These are phyloP conservation scores for Citrus mangshanensis DNA, from an alignment of 345 rosid genomes.

Conservation along the genomic window DNA sequence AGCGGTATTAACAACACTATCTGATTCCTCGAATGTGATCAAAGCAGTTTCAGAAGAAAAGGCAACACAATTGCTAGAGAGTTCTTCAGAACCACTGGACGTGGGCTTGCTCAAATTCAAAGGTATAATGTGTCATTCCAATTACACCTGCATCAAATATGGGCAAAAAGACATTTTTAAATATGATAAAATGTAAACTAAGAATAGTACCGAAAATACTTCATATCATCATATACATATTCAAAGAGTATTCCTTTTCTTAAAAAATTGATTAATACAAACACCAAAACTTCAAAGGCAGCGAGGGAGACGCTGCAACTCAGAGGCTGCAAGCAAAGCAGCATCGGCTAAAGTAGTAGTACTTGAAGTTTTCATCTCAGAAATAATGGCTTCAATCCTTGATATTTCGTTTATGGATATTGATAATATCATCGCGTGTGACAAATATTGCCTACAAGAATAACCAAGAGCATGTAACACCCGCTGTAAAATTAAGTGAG, in stretches of 20 bases:
- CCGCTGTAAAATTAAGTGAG: constrained; percentile 57
- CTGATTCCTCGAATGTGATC: neutral
- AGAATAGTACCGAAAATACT: neutral
- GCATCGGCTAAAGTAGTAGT: constrained; percentile 48
- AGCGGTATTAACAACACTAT: neutral
- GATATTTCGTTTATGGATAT: constrained; percentile 60
- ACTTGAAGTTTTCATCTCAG: constrained; percentile 63
- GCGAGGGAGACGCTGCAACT: constrained; percentile 78
- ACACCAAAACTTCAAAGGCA: constrained; percentile 34
- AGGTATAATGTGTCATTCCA: neutral
- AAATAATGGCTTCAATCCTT: constrained; percentile 53
- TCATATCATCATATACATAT: neutral
- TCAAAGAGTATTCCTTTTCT: no score
- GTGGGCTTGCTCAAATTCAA: neutral
- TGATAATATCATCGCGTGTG: constrained; percentile 85
- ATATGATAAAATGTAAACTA: neutral
- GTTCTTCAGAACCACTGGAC: neutral
- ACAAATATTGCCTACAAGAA: constrained; percentile 74
- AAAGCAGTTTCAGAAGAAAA: neutral
- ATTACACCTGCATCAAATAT: neutral
- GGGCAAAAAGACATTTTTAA: neutral
- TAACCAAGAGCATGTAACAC: constrained; percentile 74
- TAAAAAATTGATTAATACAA: neutral
- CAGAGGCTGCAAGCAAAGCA: constrained; percentile 54
- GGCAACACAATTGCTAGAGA: neutral